Evolutionary conservation across 2,329 filamentous ascomycete species (phyloP).

Genomic region (Aspergillus fischeri): DNA sequence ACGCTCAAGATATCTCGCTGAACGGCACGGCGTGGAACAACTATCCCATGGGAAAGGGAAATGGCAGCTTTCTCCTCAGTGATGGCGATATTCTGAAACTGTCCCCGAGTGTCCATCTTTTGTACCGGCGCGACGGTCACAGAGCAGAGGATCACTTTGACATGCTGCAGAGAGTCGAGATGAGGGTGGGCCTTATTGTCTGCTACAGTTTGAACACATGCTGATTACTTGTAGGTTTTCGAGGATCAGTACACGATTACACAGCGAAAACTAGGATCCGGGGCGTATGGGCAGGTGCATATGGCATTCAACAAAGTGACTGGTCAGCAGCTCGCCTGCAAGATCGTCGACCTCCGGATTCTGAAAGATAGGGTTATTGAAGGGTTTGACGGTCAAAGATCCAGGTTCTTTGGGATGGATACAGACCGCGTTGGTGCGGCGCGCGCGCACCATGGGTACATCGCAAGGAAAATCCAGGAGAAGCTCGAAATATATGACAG

Average conservation of each 20-base stretch:
- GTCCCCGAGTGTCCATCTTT: slow-evolving; percentile 18
- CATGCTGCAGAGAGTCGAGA: slow-evolving; percentile 29
- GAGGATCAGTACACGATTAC: slow-evolving; percentile 34
- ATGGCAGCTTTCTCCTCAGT: slow-evolving; percentile 34
- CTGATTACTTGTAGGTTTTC: slow-evolving; percentile 24
- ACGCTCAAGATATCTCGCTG: slow-evolving; percentile 40
- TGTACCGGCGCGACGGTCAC: slow-evolving; percentile 13
- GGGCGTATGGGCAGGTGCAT: slow-evolving; percentile 40
- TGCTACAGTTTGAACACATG: background rate
- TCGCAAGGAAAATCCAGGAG: slow-evolving; percentile 19
- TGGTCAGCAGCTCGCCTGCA: slow-evolving; percentile 43
- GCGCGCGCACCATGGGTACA: slow-evolving; percentile 10
- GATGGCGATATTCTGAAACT: slow-evolving; percentile 36
- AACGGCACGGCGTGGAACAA: slow-evolving; percentile 42
- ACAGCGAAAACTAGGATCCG: slow-evolving; percentile 38
- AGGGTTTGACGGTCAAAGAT: slow-evolving; percentile 4
- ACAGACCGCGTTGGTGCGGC: slow-evolving; percentile 6
- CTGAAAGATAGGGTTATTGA: slow-evolving; percentile 14
- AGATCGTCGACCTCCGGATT: slow-evolving; percentile 38
- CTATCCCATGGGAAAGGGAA: slow-evolving; percentile 28
- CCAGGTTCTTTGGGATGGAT: slow-evolving; percentile 8
- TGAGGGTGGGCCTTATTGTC: slow-evolving; percentile 23
- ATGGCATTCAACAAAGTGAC: slow-evolving; percentile 36
- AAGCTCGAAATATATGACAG: slow-evolving; percentile 33
- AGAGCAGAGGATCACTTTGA: slow-evolving; percentile 17